Evolutionary conservation across 768 basidiomycete genomes (phyloP).

Genomic region (Gautieria morchelliformis): DNA sequence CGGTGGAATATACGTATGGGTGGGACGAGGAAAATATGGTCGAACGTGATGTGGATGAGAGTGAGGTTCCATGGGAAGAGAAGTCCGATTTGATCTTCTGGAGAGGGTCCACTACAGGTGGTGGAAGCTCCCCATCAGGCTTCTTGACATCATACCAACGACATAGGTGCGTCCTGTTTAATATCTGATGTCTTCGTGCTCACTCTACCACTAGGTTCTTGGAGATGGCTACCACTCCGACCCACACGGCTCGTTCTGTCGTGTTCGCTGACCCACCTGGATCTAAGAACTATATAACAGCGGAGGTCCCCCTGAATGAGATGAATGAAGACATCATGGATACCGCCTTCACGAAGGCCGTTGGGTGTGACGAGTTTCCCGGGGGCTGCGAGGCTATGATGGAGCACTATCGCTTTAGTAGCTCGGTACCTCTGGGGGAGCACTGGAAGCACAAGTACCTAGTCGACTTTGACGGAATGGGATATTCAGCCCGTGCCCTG

Average conservation of each 20-base stretch:
- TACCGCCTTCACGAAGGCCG: slow-evolving; percentile 75
- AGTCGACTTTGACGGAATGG: slow-evolving; percentile 90
- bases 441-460: slow-evolving; percentile 94
- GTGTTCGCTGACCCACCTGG: slow-evolving; percentile 61
- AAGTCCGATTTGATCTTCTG: slow-evolving; percentile 88
- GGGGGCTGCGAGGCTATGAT: slow-evolving; percentile 64
- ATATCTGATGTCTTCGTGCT: slow-evolving; percentile 5
- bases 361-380: slow-evolving; percentile 64
- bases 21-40: slow-evolving; percentile 75
- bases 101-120: slow-evolving; percentile 94
- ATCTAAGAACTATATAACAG: slow-evolving; percentile 49
- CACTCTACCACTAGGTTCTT: slow-evolving; percentile 41
- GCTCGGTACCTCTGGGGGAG: slow-evolving; percentile 70
- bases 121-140: slow-evolving; percentile 79
- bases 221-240: slow-evolving; percentile 59
- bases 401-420: slow-evolving; percentile 56
- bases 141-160: slow-evolving; percentile 79
- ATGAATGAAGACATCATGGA: slow-evolving; percentile 84
- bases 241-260: slow-evolving; percentile 48
- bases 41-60: slow-evolving; percentile 60
- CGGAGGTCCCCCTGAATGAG: slow-evolving; percentile 44
- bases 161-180: slow-evolving; percentile 47
- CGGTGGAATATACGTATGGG: slow-evolving; percentile 76
- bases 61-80: slow-evolving; percentile 83
- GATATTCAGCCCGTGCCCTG: slow-evolving; percentile 87